Percentiles rank a stretch among this genome's conserved stretches.
These are phyloP conservation scores for Agaricus bisporus DNA, from an alignment of 768 basidiomycete genomes.

Conservation along the genomic window DNA sequence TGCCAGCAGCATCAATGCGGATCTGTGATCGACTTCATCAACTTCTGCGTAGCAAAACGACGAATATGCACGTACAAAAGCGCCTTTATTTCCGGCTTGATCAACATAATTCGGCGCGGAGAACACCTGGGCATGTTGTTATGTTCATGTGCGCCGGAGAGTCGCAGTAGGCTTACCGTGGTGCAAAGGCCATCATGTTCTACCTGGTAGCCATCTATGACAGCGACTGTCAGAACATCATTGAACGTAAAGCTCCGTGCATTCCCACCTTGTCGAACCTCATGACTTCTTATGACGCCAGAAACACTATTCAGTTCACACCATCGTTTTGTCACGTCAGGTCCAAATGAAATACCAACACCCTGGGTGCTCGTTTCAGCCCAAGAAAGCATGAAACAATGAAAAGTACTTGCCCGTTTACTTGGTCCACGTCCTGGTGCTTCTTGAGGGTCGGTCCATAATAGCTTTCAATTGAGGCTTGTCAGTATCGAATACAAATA, in stretches of 20 bases:
- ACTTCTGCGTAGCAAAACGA: background rate
- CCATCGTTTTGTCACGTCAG: conserved; percentile 88
- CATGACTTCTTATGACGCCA: conserved; percentile 90
- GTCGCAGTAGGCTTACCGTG: conserved; percentile 46
- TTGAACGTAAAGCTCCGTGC: background rate
- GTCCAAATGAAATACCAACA: conserved; percentile 93
- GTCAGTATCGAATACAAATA: conserved; percentile 4
- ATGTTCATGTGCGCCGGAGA: background rate
- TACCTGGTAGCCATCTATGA: conserved; percentile 82
- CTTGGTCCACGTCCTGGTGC: conserved; percentile 87
- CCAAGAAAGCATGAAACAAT: conserved; percentile 1
- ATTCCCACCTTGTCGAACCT: conserved; percentile 80
- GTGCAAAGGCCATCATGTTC: conserved; percentile 95
- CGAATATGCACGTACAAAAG: conserved; percentile 55
- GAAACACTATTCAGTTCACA: conserved; percentile 82
- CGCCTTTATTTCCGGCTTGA: conserved; percentile 87
- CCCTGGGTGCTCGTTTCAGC: conserved; percentile 44
- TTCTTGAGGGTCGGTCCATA: conserved; percentile 97
- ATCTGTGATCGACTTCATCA: conserved; percentile 40
- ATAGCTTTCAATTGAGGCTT: conserved; percentile 41
- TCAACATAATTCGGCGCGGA: conserved; percentile 96
- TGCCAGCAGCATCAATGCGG: conserved; percentile 74
- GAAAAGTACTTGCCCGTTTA: conserved; percentile 64
- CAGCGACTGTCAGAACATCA: conserved; percentile 4
- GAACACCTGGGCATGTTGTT: conserved; percentile 54